A percentile compares a stretch with the other conserved stretches of the same genome.
These are phyloP conservation scores for Pestalotiopsis fici DNA, from an alignment of 2,329 filamentous ascomycete genomes.

Conservation along the genomic window DNA sequence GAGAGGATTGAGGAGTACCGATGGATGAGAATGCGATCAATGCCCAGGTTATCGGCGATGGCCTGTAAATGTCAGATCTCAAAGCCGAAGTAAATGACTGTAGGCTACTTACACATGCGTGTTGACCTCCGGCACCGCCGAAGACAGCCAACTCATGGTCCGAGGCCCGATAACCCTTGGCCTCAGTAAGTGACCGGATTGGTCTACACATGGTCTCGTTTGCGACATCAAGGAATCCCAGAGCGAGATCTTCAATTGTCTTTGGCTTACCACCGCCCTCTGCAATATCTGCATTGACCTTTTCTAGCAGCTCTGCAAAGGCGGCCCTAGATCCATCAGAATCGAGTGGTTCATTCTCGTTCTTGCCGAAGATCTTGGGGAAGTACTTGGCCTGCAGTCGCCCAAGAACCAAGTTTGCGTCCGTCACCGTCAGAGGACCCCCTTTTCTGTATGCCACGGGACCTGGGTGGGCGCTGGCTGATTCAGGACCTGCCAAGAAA, in stretches of 20 bases:
- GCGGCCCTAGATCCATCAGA: constrained; percentile 38
- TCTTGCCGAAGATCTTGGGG: constrained; percentile 71
- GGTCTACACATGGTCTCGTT: constrained; percentile 78
- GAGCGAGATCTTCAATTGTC: constrained; percentile 48
- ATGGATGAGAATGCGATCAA: constrained; percentile 42
- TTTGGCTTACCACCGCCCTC: constrained; percentile 14
- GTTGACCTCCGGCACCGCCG: constrained; percentile 68
- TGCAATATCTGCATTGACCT: constrained; percentile 38
- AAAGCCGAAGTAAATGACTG: constrained; percentile 22
- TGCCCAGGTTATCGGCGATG: constrained; percentile 40
- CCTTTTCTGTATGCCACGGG: constrained; percentile 75
- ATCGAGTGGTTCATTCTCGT: constrained; percentile 58
- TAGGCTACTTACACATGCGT: constrained; percentile 7
- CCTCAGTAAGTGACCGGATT: constrained; percentile 65
- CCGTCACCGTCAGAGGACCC: constrained; percentile 71
- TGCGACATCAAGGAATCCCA: constrained; percentile 74
- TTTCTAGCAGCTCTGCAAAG: constrained; percentile 40
- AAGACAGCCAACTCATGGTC: constrained; percentile 42
- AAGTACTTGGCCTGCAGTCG: constrained; percentile 64
- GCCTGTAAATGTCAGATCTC: constrained; percentile 7
- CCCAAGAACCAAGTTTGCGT: constrained; percentile 71
- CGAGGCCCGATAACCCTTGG: constrained; percentile 37
- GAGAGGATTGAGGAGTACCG: constrained; percentile 34
- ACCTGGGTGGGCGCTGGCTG: constrained; percentile 71
- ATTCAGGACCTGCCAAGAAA: constrained; percentile 74